These are phyloP conservation scores for Parafenestella ontariensis DNA, from an alignment of 2,329 filamentous ascomycete species.

Conservation along the genomic window DNA sequence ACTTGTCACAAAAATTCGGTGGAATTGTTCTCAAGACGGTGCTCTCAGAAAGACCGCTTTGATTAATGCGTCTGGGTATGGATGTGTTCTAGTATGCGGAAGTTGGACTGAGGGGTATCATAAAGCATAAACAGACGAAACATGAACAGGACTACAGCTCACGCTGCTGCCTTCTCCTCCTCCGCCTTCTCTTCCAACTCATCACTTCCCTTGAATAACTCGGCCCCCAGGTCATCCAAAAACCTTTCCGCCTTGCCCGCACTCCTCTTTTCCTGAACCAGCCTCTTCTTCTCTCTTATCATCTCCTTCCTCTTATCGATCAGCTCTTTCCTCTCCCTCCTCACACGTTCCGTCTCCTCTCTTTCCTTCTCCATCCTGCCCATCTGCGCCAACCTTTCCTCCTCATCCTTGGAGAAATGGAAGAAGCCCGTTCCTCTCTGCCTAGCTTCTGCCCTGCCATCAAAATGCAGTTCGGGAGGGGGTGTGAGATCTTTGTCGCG, in stretches of 20 bases:
- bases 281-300: slow-evolving; percentile 67
- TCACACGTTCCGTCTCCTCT: slow-evolving; percentile 70
- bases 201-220: slow-evolving; percentile 21
- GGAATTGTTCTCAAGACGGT: too few species aligned
- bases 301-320: slow-evolving; percentile 67
- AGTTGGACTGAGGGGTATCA: slow-evolving; percentile 13
- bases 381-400: slow-evolving; percentile 75
- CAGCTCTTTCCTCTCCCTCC: slow-evolving; percentile 56
- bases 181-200: not conserved
- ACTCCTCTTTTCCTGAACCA: slow-evolving; percentile 65
- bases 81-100: not conserved
- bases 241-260: slow-evolving; percentile 77
- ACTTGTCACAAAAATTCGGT: too few species aligned
- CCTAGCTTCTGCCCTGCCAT: slow-evolving; percentile 81
- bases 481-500: slow-evolving; percentile 82
- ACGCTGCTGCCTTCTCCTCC: slow-evolving; percentile 1
- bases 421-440: slow-evolving; percentile 92
- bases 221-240: slow-evolving; percentile 61
- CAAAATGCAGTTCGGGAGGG: slow-evolving; percentile 82
- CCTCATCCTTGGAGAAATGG: slow-evolving; percentile 81
- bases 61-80: too few species aligned
- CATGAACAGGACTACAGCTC: not conserved
- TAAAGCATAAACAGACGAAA: not conserved
- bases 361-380: slow-evolving; percentile 71
- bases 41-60: too few species aligned